Base-by-base conservation (phyloP, 768 basidiomycete genomes). In the Tulasnella sp. region DNA sequence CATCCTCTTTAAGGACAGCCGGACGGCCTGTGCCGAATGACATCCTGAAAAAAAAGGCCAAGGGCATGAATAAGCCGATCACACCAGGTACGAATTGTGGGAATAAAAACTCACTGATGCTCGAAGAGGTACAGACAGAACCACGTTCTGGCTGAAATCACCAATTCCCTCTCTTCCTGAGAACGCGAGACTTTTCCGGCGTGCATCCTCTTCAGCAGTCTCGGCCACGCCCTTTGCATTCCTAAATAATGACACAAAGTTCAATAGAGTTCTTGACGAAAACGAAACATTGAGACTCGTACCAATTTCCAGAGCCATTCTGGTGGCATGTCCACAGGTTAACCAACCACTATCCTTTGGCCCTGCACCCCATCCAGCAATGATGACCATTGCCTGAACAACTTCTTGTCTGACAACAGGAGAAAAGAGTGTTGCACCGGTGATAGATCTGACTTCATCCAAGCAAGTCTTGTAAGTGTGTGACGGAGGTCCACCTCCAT, bases 231-330 rank as follows among this genome's bases (percentile, higher is more conserved):
- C 62, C 84, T 82, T 64, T 95, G 87, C 73, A 93, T 77, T 19
- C 85, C 85, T 88, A 59, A 32, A 53, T 35, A 35, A 34, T 4
- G 15, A 35, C 6, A 37, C 16, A 8, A 8, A n/a, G n/a, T 12
- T 45, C 43, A 45, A 27, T 22, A 9, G 10, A 10, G 15, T 42
- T 9, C 24, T 45, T 5, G 31, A 29, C 7, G 22, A 7, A n/a
- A 50, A 19, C 7, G 46, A 31, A 16, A 53, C 20, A 9, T 13
- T 46, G 13, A 10, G 31, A 22, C 1, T 65, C 79, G 63, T 61
- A 86, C 87, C 89, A 46, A 92, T 70, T 62, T 96, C 92, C 72
- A 95, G 79, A 34, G 88, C 91, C 87, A 96, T 91, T 45, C 91
- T 76, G 7, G 95, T 89, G n/a, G 92, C 92, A 66, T 95, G 92